Evolutionary conservation across 140 eudicot species (phyloP), one percentile per base, ranked within the genome.

Genomic region (Cichorium intybus): DNA sequence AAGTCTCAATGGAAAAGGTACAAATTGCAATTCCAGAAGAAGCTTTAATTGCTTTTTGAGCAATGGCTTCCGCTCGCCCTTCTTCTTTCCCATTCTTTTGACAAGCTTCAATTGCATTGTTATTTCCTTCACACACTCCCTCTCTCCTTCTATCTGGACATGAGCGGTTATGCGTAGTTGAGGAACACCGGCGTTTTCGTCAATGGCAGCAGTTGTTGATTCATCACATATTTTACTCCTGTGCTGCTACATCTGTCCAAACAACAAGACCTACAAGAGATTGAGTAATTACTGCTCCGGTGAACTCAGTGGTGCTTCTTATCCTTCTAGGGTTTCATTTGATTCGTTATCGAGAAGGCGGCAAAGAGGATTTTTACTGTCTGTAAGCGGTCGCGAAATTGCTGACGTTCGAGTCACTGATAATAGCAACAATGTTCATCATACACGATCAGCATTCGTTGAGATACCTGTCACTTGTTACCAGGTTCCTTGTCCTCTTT

Each of bases 401-500:
- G 71, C 95, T 6, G 88, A 79, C 62, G 68, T 71, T 56, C 84
- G 80, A 5, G 72, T 72, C 16, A n/a, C 62, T 69, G 79, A 60
- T 61, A 75, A 53, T 20, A 33, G 31, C 28, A 62, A 17, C 56
- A 58, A 28, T 79, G 78, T 23, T 24, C 72, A 57, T 24, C 62
- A 65, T 57, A 37, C 69, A 6, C 77, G 70, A 63, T 68, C 77
- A 7, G 74, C 81, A 12, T 50, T 66, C 1, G 86, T 87, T 41
- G 96, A 90, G 67, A 87, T 90, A 22, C 97, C 97, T 34, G 95
- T 87, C 70, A 79, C 87, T 23, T 90, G 96, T 48, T 87, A 87
- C 35, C 96, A 90, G 97, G 97, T 87, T 45, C 26, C 9, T 18
- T 4, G 5, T 27, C n/a, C 17, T 14, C 3, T 18, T 55, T 56